Percentiles rank a stretch among this genome's conserved stretches.
Conservation (phyloP, 1,139 yeast genomes). For the Kodamaea alishanica region DNA sequence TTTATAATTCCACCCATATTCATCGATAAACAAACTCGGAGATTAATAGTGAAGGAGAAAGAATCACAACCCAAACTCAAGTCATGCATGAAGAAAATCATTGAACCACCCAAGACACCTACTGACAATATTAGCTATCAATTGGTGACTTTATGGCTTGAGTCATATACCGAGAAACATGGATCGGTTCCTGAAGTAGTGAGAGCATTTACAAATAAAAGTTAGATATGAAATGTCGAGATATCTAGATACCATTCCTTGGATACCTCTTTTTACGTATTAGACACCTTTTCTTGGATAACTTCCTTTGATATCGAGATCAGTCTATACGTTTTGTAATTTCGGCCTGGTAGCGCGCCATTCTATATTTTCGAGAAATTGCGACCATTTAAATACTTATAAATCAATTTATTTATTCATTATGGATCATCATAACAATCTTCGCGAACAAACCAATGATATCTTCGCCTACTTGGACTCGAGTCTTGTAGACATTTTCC, state of each 20-base stretch:
- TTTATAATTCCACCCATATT: slow-evolving; percentile 25
- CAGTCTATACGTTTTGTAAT: no score
- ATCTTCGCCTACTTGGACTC: slow-evolving; percentile 23
- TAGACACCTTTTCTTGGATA: no score
- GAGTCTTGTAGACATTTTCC: slow-evolving; percentile 21
- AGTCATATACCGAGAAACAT: slow-evolving; percentile 16
- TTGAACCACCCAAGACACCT: slow-evolving; percentile 11
- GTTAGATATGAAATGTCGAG: no score
- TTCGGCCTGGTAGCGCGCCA: no score
- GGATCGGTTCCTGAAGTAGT: slow-evolving; percentile 12
- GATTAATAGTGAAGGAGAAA: no score
- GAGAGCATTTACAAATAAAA: neutral
- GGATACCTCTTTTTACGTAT: no score
- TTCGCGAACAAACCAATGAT: slow-evolving; percentile 12
- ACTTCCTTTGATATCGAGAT: no score
- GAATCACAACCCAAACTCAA: slow-evolving; percentile 13
- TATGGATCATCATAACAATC: neutral
- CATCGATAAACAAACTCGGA: neutral
- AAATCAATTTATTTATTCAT: neutral
- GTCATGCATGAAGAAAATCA: slow-evolving; percentile 18
- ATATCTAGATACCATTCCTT: no score
- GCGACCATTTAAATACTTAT: neutral
- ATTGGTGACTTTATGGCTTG: slow-evolving; percentile 22
- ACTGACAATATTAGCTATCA: slow-evolving; percentile 17
- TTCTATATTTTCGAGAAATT: no score